Evolutionary conservation across 129 eudicot genomes (phyloP).

Genomic region (Logfia minima): DNA sequence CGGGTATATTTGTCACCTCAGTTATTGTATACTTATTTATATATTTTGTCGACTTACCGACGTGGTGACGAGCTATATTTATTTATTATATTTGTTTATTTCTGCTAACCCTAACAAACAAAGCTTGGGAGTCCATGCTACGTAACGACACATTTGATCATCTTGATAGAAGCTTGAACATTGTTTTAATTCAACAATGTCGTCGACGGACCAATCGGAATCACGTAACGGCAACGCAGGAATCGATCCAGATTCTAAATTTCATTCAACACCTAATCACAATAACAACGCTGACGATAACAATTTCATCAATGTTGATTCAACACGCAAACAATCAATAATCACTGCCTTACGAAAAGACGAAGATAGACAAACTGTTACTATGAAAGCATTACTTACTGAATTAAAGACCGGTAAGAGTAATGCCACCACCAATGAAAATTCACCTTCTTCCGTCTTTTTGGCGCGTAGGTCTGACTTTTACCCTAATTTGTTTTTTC

Average conservation of each 20-base stretch:
- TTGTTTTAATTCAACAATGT: slow-evolving; percentile 26
- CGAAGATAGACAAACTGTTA: slow-evolving; percentile 56
- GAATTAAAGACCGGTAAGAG: slow-evolving; percentile 53
- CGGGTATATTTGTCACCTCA: no score
- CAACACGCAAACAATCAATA: slow-evolving; percentile 20
- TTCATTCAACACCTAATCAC: slow-evolving; percentile 27
- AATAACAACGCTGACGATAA: slow-evolving; percentile 17
- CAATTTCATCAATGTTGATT: slow-evolving; percentile 20
- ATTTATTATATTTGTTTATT: no score
- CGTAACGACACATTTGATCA: slow-evolving; percentile 22
- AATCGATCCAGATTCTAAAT: slow-evolving; percentile 35
- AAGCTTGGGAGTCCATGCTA: slow-evolving; percentile 21
- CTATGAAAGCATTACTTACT: slow-evolving; percentile 68
- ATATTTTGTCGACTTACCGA: no score
- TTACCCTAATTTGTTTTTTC: background rate
- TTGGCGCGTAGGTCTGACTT: slow-evolving; percentile 50
- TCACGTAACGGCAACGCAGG: slow-evolving; percentile 29
- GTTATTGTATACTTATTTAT: no score
- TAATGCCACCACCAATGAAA: slow-evolving; percentile 32
- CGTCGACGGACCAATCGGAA: slow-evolving; percentile 36
- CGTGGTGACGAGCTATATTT: no score
- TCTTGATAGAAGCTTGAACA: background rate
- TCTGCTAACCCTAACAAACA: background rate
- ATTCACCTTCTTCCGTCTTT: slow-evolving; percentile 30
- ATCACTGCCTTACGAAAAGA: slow-evolving; percentile 34